A percentile compares a stretch with the other conserved stretches of the same genome.
These are phyloP conservation scores for Phaeophleospora eucalypticola DNA, from an alignment of 2,329 filamentous ascomycete genomes.

Conservation along the genomic window DNA sequence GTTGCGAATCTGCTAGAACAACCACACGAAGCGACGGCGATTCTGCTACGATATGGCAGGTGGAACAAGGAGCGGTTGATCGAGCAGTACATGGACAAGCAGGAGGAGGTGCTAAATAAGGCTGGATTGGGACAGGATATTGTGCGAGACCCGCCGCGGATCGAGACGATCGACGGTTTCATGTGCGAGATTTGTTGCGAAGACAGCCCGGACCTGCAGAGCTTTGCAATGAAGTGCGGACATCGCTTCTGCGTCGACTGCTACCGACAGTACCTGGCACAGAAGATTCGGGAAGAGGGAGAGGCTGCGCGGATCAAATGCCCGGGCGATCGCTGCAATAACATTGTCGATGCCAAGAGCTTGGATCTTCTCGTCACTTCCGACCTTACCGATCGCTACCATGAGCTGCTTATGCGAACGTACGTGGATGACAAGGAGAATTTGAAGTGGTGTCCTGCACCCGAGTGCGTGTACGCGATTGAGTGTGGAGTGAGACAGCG, in stretches of 20 bases:
- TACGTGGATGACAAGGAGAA: conserved; percentile 97
- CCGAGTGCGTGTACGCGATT: conserved; percentile 91
- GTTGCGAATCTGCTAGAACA: conserved; percentile 89
- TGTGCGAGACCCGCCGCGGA: conserved; percentile 55
- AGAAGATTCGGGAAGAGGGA: conserved; percentile 93
- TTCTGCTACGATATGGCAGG: conserved; percentile 79
- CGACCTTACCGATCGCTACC: conserved; percentile 63
- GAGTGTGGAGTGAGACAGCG: conserved; percentile 86
- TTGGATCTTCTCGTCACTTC: conserved; percentile 68
- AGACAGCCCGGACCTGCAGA: conserved; percentile 69
- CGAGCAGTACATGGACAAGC: conserved; percentile 91
- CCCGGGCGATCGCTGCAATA: conserved; percentile 78
- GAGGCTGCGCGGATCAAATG: conserved; percentile 94
- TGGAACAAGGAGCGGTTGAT: conserved; percentile 97
- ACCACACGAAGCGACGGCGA: conserved; percentile 82
- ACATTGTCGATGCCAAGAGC: conserved; percentile 86
- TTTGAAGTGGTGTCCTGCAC: conserved; percentile 95
- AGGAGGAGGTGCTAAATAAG: conserved; percentile 72
- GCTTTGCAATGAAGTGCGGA: conserved; percentile 91
- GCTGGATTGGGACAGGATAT: conserved; percentile 71
- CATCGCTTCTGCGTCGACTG: conserved; percentile 92
- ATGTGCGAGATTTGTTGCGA: conserved; percentile 95
- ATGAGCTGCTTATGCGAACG: conserved; percentile 80
- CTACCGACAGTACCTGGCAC: conserved; percentile 82
- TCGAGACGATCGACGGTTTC: conserved; percentile 72